A percentile compares a stretch with the other conserved stretches of the same genome.
phyloP scores from a whole-genome alignment of 2,329 filamentous ascomycete species.

The Phyllosticta capitalensis region DNA sequence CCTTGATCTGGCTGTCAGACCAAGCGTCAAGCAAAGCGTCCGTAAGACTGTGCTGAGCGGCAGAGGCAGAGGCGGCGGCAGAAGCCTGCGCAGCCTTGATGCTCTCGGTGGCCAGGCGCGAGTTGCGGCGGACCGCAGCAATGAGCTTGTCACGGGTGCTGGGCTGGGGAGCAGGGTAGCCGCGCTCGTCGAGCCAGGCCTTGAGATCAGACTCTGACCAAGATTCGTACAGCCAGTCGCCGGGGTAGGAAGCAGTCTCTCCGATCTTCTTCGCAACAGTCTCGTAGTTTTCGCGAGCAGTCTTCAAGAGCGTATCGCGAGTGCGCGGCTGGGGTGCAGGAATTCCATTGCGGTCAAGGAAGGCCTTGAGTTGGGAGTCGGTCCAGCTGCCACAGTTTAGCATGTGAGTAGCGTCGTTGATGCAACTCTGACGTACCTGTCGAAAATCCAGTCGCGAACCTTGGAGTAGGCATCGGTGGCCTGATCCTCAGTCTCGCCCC shows the following conservation, averaged over 20 bases:
- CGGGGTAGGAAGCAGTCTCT: conserved; percentile 77
- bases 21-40: conserved; percentile 82
- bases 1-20: conserved; percentile 84
- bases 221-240: conserved; percentile 83
- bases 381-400: conserved; percentile 59
- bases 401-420: neutral
- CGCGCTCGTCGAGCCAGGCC: conserved; percentile 82
- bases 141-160: conserved; percentile 78
- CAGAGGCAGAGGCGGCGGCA: conserved; percentile 45
- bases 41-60: conserved; percentile 64
- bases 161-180: conserved; percentile 77
- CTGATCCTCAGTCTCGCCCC: conserved; percentile 72
- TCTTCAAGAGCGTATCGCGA: conserved; percentile 70
- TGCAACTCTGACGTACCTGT: conserved; percentile 45
- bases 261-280: conserved; percentile 62
- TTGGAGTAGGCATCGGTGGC: conserved; percentile 60
- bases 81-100: conserved; percentile 46
- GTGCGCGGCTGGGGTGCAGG: conserved; percentile 80
- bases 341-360: conserved; percentile 80
- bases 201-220: conserved; percentile 95
- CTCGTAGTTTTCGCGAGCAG: conserved; percentile 75
- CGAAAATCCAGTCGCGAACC: conserved; percentile 85
- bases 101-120: conserved; percentile 65
- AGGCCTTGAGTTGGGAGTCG: conserved; percentile 86
- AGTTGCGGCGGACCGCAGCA: conserved; percentile 82